Conservation (phyloP, 345 rosid species). For the Mercurialis annua region DNA sequence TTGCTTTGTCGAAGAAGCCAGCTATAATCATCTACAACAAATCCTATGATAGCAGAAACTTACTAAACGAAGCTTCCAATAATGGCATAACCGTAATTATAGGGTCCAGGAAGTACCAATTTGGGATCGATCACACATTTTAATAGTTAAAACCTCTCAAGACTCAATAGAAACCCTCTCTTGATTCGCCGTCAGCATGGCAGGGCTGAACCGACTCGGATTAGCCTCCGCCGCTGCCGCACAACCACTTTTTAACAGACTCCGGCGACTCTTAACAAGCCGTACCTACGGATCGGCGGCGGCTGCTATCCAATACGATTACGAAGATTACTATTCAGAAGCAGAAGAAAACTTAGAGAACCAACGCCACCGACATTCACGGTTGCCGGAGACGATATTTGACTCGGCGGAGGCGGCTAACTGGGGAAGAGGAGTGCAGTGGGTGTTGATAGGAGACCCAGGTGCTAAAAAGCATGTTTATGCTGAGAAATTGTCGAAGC, state of each 20-base stretch:
- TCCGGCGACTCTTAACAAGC: not conserved
- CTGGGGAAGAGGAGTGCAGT: conserved; percentile 78
- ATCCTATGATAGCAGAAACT: not conserved
- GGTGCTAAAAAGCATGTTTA: conserved; percentile 67
- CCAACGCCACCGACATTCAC: not conserved
- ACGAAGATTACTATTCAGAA: conserved; percentile 16
- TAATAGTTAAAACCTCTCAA: conserved; percentile 36
- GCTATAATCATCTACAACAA: not conserved
- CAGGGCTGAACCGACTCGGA: conserved; percentile 50
- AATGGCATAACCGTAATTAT: conserved; percentile 34
- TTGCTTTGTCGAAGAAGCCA: not conserved
- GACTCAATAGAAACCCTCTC: not conserved
- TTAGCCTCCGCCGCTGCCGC: conserved; percentile 17
- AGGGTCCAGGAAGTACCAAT: not conserved
- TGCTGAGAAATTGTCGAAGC: conserved; percentile 77
- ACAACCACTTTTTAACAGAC: conserved; percentile 19
- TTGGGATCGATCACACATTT: conserved; percentile 1
- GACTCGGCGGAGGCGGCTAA: conserved; percentile 39
- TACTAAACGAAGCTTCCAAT: not conserved
- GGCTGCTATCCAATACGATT: conserved; percentile 56
- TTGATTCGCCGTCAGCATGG: conserved; percentile 46
- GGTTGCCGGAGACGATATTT: conserved; percentile 14
- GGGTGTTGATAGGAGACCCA: conserved; percentile 88
- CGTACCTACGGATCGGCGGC: conserved; percentile 67
- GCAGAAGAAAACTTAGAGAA: not conserved